Evolutionary conservation across 208 protist genomes (phyloP), one percentile per base, ranked within the genome.

Genomic region (Acanthamoeba divionensis): DNA sequence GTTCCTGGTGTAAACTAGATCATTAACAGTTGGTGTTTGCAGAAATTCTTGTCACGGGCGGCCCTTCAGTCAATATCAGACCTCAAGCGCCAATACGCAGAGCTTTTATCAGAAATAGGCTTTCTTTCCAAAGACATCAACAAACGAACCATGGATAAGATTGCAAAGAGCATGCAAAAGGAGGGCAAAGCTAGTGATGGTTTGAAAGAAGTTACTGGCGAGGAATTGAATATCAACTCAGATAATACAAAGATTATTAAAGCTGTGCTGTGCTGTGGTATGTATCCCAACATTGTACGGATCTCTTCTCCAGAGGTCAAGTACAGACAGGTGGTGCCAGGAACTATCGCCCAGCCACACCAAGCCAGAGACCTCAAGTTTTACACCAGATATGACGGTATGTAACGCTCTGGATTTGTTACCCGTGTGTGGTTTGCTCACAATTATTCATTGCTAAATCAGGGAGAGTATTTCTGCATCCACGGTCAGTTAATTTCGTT

Each of bases 211-310:
- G 48, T 45, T 57, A 60, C 55, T 15, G 77, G 77, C 10, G 26
- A 33, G 55, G 26, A 36, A 29, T 45, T 60, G 38, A 86, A 86
- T n/a, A 18, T 18, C 48, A 86, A 86, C 77, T 10, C 77, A 13
- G 24, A 66, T 21, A 66, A 86, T 36, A 60, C 52, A 45, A 50
- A 57, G 10, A 26, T 97, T 73, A 95, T 98, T 71, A 92, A 97
- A 26, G 96, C 97, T 0, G 97, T 96, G 29, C 83, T 99, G 4
- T 96, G 97, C 44, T 97, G 97, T n/a, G 98, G 97, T 9, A 95
- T 98, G 24, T 98, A 98, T 93, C 97, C 97, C n/a, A 98, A 98
- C 73, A 93, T 98, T 13, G 96, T 97, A 13, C 41, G 65, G 18
- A 69, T 90, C 36, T 41, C 52, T 21, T 66, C 77, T 21, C 77